Base-by-base conservation (phyloP, 192 early-diverging fungal genomes). In the Backusella australiensis region DNA sequence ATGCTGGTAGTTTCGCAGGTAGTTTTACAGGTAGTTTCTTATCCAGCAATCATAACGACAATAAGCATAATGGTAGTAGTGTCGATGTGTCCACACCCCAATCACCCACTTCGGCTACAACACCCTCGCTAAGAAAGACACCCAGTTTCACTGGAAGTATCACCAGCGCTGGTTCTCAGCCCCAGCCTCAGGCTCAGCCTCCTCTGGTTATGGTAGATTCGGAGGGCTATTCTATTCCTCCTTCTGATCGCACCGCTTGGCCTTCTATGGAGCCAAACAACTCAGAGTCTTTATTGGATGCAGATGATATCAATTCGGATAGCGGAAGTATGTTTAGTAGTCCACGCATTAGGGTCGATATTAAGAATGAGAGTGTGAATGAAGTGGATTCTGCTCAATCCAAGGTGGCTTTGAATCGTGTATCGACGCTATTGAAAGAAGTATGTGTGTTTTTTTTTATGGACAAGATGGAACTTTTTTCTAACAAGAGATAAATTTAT, bases 201-300 rank as follows among this genome's bases (percentile, higher is more conserved):
- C 78, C 85, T 44, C 80, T 73, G 35, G 76, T 78, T 44, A 34
- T 80, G 4, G 80, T 89, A 0, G 88, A 89, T 67, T 76, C 76
- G 4, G 86, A 89, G 39, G 88, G 88, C 9, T 89, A 81, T 71
- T 79, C 86, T 7, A 86, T 89, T 59, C 86, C 85, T 59, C 86
- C 86, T 15, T 71, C 85, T 39, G 85, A 87, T 73, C 75, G 82
- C 39, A 72, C 80, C 35, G 81, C 77, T 29, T 85, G 82, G 81
- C 53, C 68, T 8, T 53, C 36, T 14, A 75, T 76, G 42, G 72
- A 76, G 2, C 41, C 75, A 19, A 34, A 8, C 36, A 70, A 42
- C 17, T 12, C 32, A 11, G 69, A 46, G 11, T 29, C 69, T 32
- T 46, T 71, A 19, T 26, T 68, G 11, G 78, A 82, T 41, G 80